phyloP scores from a whole-genome alignment of 116 monocot species.

The Cymodocea nodosa region DNA sequence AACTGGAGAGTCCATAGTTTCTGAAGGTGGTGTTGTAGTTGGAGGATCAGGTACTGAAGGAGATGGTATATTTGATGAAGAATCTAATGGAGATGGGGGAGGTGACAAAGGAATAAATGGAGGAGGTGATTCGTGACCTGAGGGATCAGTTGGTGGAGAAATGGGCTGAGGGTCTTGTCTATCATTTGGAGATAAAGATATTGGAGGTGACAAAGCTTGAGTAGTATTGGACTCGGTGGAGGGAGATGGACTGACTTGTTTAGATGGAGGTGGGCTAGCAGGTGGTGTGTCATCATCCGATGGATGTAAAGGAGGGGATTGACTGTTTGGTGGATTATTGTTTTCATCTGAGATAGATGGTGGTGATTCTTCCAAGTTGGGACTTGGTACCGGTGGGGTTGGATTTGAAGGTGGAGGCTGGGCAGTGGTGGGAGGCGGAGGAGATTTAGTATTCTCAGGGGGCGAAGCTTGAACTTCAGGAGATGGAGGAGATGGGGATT shows the following conservation, averaged over 20 bases:
- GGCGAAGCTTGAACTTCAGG: background rate
- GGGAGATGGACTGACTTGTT: background rate
- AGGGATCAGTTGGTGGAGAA: slow-evolving; percentile 1
- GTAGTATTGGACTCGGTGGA: background rate
- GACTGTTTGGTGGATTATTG: slow-evolving; percentile 2
- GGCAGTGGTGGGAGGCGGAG: slow-evolving; percentile 1
- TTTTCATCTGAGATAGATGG: background rate
- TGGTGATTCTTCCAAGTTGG: background rate
- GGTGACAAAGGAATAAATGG: background rate
- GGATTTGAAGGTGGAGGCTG: slow-evolving; percentile 5
- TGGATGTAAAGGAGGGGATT: slow-evolving; percentile 4
- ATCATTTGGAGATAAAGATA: background rate
- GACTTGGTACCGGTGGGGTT: background rate
- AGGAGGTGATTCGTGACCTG: background rate
- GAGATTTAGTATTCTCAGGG: background rate
- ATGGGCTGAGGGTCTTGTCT: background rate
- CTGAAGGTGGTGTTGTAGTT: slow-evolving; percentile 4
- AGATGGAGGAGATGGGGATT: background rate
- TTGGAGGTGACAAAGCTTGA: background rate
- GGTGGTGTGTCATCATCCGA: background rate
- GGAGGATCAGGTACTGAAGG: slow-evolving; percentile 1
- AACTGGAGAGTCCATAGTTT: slow-evolving; percentile 6
- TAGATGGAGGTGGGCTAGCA: slow-evolving; percentile 5
- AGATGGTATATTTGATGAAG: slow-evolving; percentile 7
- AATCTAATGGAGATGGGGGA: background rate